A percentile compares a stretch with the other conserved stretches of the same genome.
phyloP scores from a whole-genome alignment of 2,329 filamentous ascomycete species.

The Aspergillus spinulosporus region DNA sequence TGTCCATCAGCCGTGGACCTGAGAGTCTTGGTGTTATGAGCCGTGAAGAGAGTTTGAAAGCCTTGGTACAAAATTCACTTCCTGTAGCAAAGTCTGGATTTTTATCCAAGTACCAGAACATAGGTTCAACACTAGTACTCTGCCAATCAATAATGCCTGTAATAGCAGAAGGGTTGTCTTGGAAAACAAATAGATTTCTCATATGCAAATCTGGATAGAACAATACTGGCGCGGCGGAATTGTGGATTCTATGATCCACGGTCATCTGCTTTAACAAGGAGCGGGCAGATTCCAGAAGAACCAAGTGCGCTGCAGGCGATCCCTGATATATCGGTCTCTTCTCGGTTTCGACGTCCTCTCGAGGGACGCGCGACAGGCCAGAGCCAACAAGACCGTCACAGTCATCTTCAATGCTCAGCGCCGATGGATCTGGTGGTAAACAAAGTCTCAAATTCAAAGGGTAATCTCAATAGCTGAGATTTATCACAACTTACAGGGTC shows the following conservation, averaged over 20 bases:
- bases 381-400: slow-evolving; percentile 41
- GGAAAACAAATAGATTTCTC: too few relatives aligned
- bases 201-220: too few relatives aligned
- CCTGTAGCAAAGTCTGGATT: slow-evolving; percentile 42
- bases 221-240: slow-evolving; percentile 22
- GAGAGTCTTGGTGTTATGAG: slow-evolving; percentile 34
- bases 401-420: slow-evolving; percentile 36
- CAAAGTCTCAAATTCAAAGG: neutral
- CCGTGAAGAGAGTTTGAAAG: slow-evolving; percentile 35
- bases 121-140: slow-evolving; percentile 41
- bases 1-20: slow-evolving; percentile 35
- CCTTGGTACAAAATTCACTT: slow-evolving; percentile 34
- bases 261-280: slow-evolving; percentile 33
- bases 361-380: slow-evolving; percentile 39
- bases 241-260: slow-evolving; percentile 31
- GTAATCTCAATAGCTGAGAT: slow-evolving; percentile 5
- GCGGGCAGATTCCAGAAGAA: slow-evolving; percentile 33
- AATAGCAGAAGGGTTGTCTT: slow-evolving; percentile 1
- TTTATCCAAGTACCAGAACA: slow-evolving; percentile 42
- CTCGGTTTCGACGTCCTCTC: slow-evolving; percentile 16
- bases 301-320: slow-evolving; percentile 35
- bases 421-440: slow-evolving; percentile 25
- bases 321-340: slow-evolving; percentile 36
- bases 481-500: slow-evolving; percentile 38
- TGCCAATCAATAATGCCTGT: slow-evolving; percentile 49